Conservation (phyloP, 176 grass and related monocot genomes). For the Ensete ventricosum region DNA sequence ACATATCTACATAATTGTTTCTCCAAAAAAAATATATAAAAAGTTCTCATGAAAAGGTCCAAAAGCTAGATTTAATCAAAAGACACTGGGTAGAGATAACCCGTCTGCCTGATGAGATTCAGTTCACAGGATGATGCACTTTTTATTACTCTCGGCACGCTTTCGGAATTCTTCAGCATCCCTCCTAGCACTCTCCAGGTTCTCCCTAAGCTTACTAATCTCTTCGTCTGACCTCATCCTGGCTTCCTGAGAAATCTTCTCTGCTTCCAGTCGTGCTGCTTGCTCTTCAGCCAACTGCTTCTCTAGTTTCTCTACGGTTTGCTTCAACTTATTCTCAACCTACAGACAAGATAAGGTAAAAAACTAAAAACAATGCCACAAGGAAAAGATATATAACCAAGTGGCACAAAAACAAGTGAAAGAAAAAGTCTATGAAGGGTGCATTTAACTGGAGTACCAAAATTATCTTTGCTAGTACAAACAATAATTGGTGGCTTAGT, state of each 20-base stretch:
- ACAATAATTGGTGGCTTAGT: neutral
- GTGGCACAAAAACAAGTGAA: neutral
- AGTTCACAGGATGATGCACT: slow-evolving; percentile 33
- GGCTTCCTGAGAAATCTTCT: slow-evolving; percentile 33
- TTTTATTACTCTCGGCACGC: slow-evolving; percentile 11
- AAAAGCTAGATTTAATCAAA: too few species aligned
- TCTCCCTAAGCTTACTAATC: slow-evolving; percentile 28
- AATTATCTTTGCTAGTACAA: neutral
- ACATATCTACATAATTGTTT: too few species aligned
- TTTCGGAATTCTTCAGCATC: slow-evolving; percentile 27
- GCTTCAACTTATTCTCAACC: slow-evolving; percentile 55
- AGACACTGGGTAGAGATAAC: too few species aligned
- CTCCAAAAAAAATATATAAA: too few species aligned
- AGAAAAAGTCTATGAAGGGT: neutral
- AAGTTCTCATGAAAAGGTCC: too few species aligned
- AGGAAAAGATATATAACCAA: neutral
- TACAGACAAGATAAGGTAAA: neutral
- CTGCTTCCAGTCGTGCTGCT: slow-evolving; percentile 43
- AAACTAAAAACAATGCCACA: neutral
- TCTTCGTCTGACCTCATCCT: slow-evolving; percentile 38
- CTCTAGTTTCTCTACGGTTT: slow-evolving; percentile 30
- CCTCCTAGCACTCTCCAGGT: slow-evolving; percentile 29
- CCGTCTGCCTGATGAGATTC: too few species aligned
- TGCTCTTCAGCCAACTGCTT: slow-evolving; percentile 40
- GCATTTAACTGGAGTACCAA: too few species aligned